Base-by-base conservation (phyloP, 768 basidiomycete species). In the Calocybe cyanea region DNA sequence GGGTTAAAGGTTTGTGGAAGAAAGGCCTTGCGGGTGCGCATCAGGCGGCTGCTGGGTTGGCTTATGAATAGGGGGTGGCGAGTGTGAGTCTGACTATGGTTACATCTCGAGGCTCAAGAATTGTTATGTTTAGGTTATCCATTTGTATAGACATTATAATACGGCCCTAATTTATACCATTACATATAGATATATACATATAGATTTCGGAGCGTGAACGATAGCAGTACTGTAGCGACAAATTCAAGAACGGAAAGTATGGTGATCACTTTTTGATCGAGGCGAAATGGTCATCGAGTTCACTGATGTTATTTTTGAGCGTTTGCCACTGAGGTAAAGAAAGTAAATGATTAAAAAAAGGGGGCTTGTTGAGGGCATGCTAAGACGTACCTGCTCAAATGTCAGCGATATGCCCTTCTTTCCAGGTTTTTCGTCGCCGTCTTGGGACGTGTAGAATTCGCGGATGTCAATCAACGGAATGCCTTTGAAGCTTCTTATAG, bases 371-470 rank as follows among this genome's bases (percentile, higher is more conserved):
- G 25, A 28, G 25, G 5, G 5, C 25, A 28, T 6, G 25, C 25
- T 7, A 13, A 5, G 4, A 57, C 67, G 37, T 50, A 84, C 84
- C 73, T 87, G 86, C 15, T 89, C 87, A 2, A 66, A 38, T 11
- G 67, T 61, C 20, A 92, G 68, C 0, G 83, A 75, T 41, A 91
- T 85, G 7, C 87, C 89, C 55, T 90, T 92, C 63, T 88, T 91
- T 0, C 87, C 86, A 0, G 89, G 88, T 50, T 84, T 87, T 52
- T 77, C 72, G 4, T 81, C 79, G 1, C 75, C 64, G 6, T 65
- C 69, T n/a, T 28, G 5, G 33, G 56, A 66, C 17, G 64, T 59
- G 42, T 85, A 92, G 54, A 75, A 91, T 59, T 91, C 86, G 32
- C 88, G 78, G 43, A 91, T 87, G 56, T 90, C 85, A 19, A 90